These are phyloP conservation scores for Fusarium mexicanum DNA, from an alignment of 2,329 filamentous ascomycete genomes.

Conservation along the genomic window DNA sequence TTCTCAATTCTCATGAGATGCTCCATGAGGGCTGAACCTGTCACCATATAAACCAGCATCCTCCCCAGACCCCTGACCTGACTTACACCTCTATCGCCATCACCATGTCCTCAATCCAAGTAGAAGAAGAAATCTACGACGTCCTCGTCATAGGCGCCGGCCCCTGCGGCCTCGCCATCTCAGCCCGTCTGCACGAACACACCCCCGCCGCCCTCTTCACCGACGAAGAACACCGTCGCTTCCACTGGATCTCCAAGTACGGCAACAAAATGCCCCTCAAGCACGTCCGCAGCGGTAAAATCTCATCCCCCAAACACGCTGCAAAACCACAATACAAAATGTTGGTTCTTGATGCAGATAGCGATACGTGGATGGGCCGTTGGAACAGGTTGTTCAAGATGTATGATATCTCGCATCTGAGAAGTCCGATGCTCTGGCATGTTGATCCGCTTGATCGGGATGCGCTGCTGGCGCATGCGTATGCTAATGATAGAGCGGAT, in stretches of 20 bases:
- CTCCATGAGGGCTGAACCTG: neutral
- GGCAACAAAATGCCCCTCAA: constrained; percentile 68
- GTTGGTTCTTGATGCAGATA: constrained; percentile 73
- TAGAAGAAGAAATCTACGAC: constrained; percentile 62
- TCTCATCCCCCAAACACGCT: constrained; percentile 9
- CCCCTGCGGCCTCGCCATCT: constrained; percentile 78
- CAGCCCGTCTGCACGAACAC: constrained; percentile 75
- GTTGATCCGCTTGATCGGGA: constrained; percentile 80
- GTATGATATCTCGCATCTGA: constrained; percentile 75
- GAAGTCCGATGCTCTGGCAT: constrained; percentile 87
- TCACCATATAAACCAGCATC: constrained; percentile 6
- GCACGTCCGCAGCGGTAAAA: constrained; percentile 49
- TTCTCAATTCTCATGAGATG: neutral
- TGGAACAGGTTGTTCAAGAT: constrained; percentile 77
- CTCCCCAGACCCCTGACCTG: neutral
- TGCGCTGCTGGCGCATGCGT: constrained; percentile 74
- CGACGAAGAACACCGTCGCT: constrained; percentile 83
- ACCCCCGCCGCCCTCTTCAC: constrained; percentile 84
- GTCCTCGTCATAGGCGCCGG: constrained; percentile 79
- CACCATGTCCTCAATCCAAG: constrained; percentile 7
- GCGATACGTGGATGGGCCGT: constrained; percentile 71
- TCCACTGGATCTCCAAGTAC: constrained; percentile 78
- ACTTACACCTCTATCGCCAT: neutral
- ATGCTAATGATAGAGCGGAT: constrained; percentile 65
- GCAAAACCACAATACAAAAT: constrained; percentile 53